Base-by-base conservation (phyloP, 345 rosid genomes). In the Boechera divaricarpa region DNA sequence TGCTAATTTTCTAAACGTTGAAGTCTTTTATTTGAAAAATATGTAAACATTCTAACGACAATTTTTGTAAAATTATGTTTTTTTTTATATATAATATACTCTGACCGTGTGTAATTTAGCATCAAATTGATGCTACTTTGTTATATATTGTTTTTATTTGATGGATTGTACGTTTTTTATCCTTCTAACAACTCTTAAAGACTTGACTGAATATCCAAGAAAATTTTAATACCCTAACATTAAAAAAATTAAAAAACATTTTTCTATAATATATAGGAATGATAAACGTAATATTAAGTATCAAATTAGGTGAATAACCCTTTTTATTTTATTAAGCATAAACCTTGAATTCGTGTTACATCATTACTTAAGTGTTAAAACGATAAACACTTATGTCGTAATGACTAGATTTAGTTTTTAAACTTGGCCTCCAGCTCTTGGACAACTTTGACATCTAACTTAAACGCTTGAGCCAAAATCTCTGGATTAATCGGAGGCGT, bases 391-490 rank as follows among this genome's bases (percentile, higher is more conserved):
- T 75, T 0, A 1, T 21, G 24, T 21, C 2, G 24, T 57, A 4
- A 12, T 26, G 47, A 51, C 29, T 21, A 36, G 13, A 28, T 35
- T 69, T 16, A 77, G 47, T 72, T 78, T 18, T 65, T 63, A 7
- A 85, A 80, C 74, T 80, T 79, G 1, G 73, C 38, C 52, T 82
- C 85, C 5, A 86, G 84, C 29, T 72, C 56, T 44, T 84, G 69
- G 28, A 86, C 82, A 1, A 78, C 41, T n/a, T 76, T 57, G 8
- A 31, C 72, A 47, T 82, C 86, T 67, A 86, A 65, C 53, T 76
- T 79, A 68, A 86, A 86, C 1, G 89, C 88, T 60, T 18, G 66
- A 55, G 84, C 75, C 1, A 85, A 35, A 44, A 83, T 33, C 0
- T 82, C 83, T 3, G 86, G 86, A 63, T 82, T 78, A 15, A 80